A percentile compares a stretch with the other conserved stretches of the same genome.
These are phyloP conservation scores for Dioscorea zingiberensis DNA, from an alignment of 106 monocot species.

Conservation along the genomic window DNA sequence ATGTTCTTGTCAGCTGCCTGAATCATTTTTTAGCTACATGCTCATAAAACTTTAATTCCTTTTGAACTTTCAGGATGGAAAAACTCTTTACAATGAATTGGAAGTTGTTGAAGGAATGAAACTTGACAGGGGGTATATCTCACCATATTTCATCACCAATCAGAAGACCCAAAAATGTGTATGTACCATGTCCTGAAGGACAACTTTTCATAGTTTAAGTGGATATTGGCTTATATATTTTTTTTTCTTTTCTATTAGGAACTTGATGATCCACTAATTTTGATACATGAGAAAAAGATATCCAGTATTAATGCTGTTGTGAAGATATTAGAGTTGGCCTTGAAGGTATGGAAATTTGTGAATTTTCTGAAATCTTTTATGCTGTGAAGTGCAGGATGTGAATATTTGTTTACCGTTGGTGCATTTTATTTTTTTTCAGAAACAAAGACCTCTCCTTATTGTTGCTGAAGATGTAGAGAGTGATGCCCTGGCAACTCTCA, in stretches of 20 bases:
- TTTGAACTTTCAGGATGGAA: slow-evolving; percentile 25
- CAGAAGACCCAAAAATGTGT: slow-evolving; percentile 38
- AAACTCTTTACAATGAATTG: slow-evolving; percentile 32
- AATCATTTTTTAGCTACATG: too few relatives aligned
- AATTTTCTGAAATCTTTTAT: not conserved
- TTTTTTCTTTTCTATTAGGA: slow-evolving; percentile 15
- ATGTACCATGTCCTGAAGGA: not conserved
- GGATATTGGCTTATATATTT: not conserved
- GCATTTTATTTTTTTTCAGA: slow-evolving; percentile 31
- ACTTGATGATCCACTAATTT: slow-evolving; percentile 29
- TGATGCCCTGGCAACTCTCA: slow-evolving; percentile 48
- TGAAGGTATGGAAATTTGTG: slow-evolving; percentile 19
- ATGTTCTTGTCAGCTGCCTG: too few relatives aligned
- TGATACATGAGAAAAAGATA: slow-evolving; percentile 33
- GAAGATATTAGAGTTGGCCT: slow-evolving; percentile 27
- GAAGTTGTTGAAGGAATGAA: slow-evolving; percentile 43
- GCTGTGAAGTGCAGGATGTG: not conserved
- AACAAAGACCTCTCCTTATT: slow-evolving; percentile 74
- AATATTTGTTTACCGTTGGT: not conserved
- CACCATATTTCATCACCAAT: slow-evolving; percentile 33
- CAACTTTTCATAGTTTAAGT: not conserved
- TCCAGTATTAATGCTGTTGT: slow-evolving; percentile 26
- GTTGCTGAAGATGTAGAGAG: slow-evolving; percentile 20
- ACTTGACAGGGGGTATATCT: slow-evolving; percentile 28
- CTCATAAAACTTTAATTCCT: not conserved